Evolutionary conservation across 768 basidiomycete species (phyloP), one percentile per base, ranked within the genome.

Genomic region (Favolaschia claudopus): DNA sequence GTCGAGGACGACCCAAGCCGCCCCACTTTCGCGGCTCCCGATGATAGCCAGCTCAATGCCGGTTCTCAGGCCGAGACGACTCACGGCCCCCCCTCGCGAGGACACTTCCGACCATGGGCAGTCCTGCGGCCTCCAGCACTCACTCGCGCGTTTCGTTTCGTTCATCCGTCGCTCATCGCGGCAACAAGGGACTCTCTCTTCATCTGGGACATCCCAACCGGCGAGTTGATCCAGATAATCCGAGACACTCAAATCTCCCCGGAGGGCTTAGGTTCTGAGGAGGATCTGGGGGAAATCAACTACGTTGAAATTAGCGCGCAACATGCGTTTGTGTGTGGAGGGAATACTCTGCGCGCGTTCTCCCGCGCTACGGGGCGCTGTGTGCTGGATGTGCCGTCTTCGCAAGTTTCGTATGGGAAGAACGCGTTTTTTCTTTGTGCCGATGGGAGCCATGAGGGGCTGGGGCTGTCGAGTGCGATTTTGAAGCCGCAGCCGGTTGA

Each of bases 31-130:
- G 77, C 73, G 7, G 72, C 58, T 37, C 79, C 81, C 10, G 75
- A 77, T 25, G 59, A 67, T n/a, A 63, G 25, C 50, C 78, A 52
- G 64, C 67, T 44, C 5, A 54, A 20, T 28, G 51, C 50, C 34
- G 66, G 55, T 7, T 27, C 48, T 42, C 50, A 7, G 33, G 61
- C 46, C 47, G 58, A 52, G 29, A 24, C 49, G 43, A 52, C 33
- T 39, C 46, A 31, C 62, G 62, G 55, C 58, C 59, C 32, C n/a
- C 62, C 63, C 7, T 48, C 52, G 1, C 74, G 76, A 7, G 88
- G 87, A 0, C 83, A 82, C 47, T 92, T 92, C 68, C 74, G 70
- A 27, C 84, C 90, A 0, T 89, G 87, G 83, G 84, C 85, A 0
- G 70, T 87, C 22, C 72, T 92, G 12, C 68, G 67, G 5, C 72